Evolutionary conservation across 768 basidiomycete species (phyloP), one percentile per base, ranked within the genome.

Genomic region (Leccinum imitatum): DNA sequence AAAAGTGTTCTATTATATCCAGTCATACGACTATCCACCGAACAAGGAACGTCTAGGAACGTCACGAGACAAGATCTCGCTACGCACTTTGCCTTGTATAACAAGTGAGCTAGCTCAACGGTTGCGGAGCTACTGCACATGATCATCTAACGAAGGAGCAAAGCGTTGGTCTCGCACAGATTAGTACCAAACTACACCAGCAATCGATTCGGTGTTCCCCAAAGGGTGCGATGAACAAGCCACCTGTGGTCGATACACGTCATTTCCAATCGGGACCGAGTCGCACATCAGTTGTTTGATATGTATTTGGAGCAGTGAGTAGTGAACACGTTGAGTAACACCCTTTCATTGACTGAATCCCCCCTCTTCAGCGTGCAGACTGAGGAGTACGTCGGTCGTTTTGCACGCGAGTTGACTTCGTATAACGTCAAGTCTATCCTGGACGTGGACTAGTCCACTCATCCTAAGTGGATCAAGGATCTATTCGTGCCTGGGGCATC

Each of bases 11-110:
- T 37, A 33, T 63, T 3, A 41, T 10, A 41, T 58, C 25, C 13
- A 87, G 86, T 82, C 87, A 0, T 88, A 88, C 60, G 84, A 85
- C 56, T 88, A 89, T 66, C 87, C 87, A 6, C 79, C 85, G 2
- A 84, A 83, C 57, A 86, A 80, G 63, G 86, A 87, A 63, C 77
- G 77, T 4, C 71, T 73, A 1, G 79, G n/a, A 65, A 71, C 0
- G 76, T 89, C 44, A 81, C 80, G 0, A 76, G 87, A 41, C 71
- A 73, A 51, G 85, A 88, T 65, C 74, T 89, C 17, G 86, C 83
- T 0, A 77, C 74, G n/a, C 82, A 87, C 65, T 89, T 88, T 64
- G 86, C 86, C 0, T 74, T 79, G 23, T 89, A 87, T 57, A 87
- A 85, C 65, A 81, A 78, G 87, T 86, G 56, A 51, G 80, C 63